Evolutionary conservation across 129 eudicot genomes (phyloP).

Genomic region (Flaveria linearis): DNA sequence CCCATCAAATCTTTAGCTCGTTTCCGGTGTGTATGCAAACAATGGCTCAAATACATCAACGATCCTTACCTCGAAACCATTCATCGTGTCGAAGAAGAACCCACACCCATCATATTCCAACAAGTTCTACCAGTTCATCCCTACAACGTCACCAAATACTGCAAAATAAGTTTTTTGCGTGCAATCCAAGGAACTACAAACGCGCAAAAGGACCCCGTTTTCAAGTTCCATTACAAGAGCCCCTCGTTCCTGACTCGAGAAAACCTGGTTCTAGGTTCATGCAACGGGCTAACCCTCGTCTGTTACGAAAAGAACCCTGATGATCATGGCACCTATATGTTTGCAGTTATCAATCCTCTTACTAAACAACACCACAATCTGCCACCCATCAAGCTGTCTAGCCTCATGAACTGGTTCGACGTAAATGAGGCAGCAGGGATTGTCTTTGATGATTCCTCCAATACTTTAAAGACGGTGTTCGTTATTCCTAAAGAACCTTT

Average conservation of each 20-base stretch:
- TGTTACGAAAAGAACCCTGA: not conserved
- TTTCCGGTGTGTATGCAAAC: not conserved
- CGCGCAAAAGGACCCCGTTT: no score
- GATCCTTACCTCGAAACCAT: slow-evolving; percentile 14
- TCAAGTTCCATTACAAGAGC: no score
- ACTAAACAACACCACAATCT: not conserved
- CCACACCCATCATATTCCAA: not conserved
- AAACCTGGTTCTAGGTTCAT: slow-evolving; percentile 6
- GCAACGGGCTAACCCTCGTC: not conserved
- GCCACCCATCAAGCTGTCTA: not conserved
- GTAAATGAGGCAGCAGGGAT: not conserved
- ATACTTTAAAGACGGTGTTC: slow-evolving; percentile 9
- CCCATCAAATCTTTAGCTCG: slow-evolving; percentile 8
- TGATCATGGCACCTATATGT: not conserved
- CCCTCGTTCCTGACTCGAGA: not conserved
- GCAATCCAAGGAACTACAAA: no score
- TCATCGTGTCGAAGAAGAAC: slow-evolving; percentile 1
- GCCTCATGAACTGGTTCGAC: not conserved
- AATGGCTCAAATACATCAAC: not conserved
- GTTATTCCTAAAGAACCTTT: not conserved
- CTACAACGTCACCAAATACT: no score
- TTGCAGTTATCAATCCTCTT: slow-evolving; percentile 11
- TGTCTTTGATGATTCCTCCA: slow-evolving; percentile 8
- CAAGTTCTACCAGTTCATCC: no score
- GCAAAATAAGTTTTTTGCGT: no score